These are phyloP conservation scores for Pseudovirgaria hyperparasitica DNA, from an alignment of 2,329 filamentous ascomycete genomes.

Conservation along the genomic window DNA sequence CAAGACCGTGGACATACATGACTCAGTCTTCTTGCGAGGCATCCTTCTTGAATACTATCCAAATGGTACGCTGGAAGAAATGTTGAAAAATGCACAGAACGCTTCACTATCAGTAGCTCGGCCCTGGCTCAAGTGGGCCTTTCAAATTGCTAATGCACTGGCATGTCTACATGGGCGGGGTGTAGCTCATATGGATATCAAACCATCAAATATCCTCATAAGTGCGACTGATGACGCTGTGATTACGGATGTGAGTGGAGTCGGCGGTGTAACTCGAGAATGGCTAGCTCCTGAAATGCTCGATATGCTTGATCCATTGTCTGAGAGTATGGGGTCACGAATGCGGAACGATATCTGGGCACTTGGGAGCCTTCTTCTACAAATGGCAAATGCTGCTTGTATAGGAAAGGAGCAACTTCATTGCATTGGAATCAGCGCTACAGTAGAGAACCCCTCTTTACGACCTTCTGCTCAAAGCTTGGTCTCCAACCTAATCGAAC, in stretches of 20 bases:
- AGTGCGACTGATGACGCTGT: conserved; percentile 6
- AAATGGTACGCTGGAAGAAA: neutral
- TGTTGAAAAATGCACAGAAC: too few species aligned
- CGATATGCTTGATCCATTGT: conserved; percentile 7
- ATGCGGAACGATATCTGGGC: conserved; percentile 11
- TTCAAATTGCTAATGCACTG: neutral
- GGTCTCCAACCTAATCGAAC: too few species aligned
- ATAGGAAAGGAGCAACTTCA: too few species aligned
- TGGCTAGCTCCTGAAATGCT: conserved; percentile 13
- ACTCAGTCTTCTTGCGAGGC: neutral
- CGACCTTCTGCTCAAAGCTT: too few species aligned
- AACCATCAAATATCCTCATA: conserved; percentile 10
- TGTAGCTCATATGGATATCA: conserved; percentile 13
- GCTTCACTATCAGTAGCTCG: neutral
- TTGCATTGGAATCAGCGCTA: too few species aligned
- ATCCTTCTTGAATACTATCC: neutral
- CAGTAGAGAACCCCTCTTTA: too few species aligned
- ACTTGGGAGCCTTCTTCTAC: too few species aligned
- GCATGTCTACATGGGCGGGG: conserved; percentile 7
- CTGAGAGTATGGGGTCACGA: conserved; percentile 5
- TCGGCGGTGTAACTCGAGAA: conserved; percentile 8
- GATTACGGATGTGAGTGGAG: conserved; percentile 11
- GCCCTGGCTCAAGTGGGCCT: neutral
- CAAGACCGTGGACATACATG: too few species aligned
- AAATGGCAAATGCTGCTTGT: too few species aligned